Base-by-base conservation (phyloP, 257 asterid species). In the Nicotiana obtusifolia region DNA sequence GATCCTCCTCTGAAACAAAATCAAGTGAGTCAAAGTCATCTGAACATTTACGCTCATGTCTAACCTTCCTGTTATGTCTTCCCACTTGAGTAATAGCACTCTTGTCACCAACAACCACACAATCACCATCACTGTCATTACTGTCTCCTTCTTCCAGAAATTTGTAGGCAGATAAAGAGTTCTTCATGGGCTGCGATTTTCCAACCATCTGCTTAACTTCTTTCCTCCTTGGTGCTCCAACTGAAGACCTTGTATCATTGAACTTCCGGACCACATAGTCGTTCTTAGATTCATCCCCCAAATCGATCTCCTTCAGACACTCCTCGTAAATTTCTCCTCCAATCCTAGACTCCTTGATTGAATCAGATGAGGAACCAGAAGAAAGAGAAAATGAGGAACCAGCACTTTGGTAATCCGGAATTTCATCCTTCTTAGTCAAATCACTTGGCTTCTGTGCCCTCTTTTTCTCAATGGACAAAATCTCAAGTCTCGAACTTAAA, bases 381-480 rank as follows among this genome's bases (percentile, higher is more conserved):
- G 89, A 85, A 59, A 79, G 84, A 57, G 81, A 81, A 79, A 89
- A 85, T 78, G 93, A 86, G 85, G 95, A 87, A 57, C 85, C 73
- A 59, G 91, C 87, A 69, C 86, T 81, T 85, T 83, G 84, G 82
- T 84, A 84, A 66, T 86, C 93, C 44, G 76, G 86, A 81, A 64
- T 6, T 41, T 82, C 90, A 52, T 86, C 88, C 61, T 84, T 77
- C 67, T 86, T 83, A 24, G 11, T 67, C 22, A 47, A 16, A 76
- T 84, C 89, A 62, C 65, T 82, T 64, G 82, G 89, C 82, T 87
- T 90, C 22, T 92, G 92, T 60, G 82, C 85, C 84, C 84, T 80
- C 84, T 77, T 92, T 92, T 87, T 95, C 89, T 93, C 93, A 82
- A 95, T 91, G 47, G 97, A 92, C 57, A 93, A 91, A 83, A 86